phyloP scores from a whole-genome alignment of 2,329 filamentous ascomycete genomes.

The Diaporthe caulivora region DNA sequence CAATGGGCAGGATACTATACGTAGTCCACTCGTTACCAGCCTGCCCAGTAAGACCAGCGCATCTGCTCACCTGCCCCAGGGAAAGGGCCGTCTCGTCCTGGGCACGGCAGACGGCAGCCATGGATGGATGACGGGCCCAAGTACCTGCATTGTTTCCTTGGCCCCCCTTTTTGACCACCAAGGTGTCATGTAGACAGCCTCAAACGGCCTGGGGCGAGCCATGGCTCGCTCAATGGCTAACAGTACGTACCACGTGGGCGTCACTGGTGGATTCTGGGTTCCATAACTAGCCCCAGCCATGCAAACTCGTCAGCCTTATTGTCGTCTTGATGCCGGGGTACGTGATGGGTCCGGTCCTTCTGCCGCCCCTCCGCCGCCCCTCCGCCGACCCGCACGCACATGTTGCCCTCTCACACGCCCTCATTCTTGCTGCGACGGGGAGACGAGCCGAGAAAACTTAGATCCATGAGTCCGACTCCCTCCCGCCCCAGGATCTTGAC shows the following conservation, averaged over 20 bases:
- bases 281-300: not conserved
- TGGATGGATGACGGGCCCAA: slow-evolving; percentile 16
- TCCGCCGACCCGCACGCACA: not conserved
- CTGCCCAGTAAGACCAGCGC: slow-evolving; percentile 18
- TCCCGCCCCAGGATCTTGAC: not conserved
- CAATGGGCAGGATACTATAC: too few species aligned
- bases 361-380: not conserved
- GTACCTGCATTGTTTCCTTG: slow-evolving; percentile 15
- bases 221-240: too few species aligned
- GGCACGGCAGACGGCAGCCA: not conserved
- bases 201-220: slow-evolving; percentile 10
- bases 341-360: not conserved
- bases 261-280: slow-evolving; percentile 23
- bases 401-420: not conserved
- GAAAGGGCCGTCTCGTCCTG: slow-evolving; percentile 1
- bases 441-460: slow-evolving; percentile 2
- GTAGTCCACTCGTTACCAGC: too few species aligned
- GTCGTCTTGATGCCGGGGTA: not conserved
- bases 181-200: slow-evolving; percentile 8
- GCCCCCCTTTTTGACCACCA: slow-evolving; percentile 9
- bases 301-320: slow-evolving; percentile 21
- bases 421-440: not conserved
- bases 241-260: slow-evolving; percentile 26
- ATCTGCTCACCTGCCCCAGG: slow-evolving; percentile 16
- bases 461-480: not conserved